Percentiles rank a stretch among this genome's conserved stretches.
Evolutionary conservation across 768 basidiomycete genomes (phyloP).

Genomic region (Auricularia sp.): DNA sequence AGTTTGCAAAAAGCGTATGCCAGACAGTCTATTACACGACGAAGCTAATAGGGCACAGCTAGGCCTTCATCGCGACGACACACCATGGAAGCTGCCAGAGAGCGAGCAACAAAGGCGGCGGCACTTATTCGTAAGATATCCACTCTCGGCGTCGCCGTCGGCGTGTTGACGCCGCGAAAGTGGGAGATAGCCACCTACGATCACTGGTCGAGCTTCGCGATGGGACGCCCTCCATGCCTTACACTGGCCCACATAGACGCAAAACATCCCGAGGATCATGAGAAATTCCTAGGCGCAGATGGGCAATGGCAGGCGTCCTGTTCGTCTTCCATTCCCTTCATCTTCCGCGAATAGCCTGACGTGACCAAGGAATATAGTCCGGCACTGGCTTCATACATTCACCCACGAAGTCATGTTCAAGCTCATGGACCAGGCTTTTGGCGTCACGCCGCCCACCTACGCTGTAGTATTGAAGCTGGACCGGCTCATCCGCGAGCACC

Average conservation of each 20-base stretch:
- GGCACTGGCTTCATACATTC: slow-evolving; percentile 63
- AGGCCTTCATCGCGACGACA: not conserved
- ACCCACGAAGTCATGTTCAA: slow-evolving; percentile 57
- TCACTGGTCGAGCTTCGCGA: not conserved
- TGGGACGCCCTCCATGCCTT: slow-evolving; percentile 60
- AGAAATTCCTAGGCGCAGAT: slow-evolving; percentile 20
- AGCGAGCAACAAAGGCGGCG: not conserved
- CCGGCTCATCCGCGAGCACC: not conserved
- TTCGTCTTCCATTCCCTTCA: no score
- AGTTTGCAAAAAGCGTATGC: not conserved
- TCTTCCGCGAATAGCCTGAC: no score
- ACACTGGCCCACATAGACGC: slow-evolving; percentile 55
- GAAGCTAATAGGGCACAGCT: not conserved
- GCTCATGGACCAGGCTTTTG: slow-evolving; percentile 59
- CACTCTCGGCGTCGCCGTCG: no score
- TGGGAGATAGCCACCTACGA: not conserved
- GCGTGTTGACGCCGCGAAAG: not conserved
- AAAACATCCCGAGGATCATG: slow-evolving; percentile 44
- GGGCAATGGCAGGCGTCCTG: no score
- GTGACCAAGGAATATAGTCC: slow-evolving; percentile 30
- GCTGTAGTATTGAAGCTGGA: slow-evolving; percentile 55
- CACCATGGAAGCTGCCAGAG: not conserved
- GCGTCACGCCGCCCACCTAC: slow-evolving; percentile 60
- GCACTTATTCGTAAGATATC: not conserved
- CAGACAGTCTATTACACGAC: no score